phyloP scores from a whole-genome alignment of 176 grass and related monocot species.

The Tillandsia leiboldiana region DNA sequence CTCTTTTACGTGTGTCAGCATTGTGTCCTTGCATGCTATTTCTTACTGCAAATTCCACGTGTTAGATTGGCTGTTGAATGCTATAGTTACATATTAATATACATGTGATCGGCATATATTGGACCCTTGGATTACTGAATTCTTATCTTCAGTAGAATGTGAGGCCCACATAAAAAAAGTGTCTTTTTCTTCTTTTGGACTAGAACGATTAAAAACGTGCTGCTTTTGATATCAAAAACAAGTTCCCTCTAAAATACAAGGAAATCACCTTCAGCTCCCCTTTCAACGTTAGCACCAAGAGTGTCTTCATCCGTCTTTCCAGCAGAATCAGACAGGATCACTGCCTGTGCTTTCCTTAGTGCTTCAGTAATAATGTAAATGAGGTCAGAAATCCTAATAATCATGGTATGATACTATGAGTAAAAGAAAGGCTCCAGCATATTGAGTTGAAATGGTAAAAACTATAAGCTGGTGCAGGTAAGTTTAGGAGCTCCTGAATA shows the following conservation, averaged over 20 bases:
- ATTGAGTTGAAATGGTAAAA: neutral
- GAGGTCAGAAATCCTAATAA: constrained; percentile 10
- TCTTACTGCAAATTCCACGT: constrained; percentile 6
- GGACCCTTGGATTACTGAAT: too few species aligned
- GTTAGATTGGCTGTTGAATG: neutral
- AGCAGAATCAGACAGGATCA: constrained; percentile 13
- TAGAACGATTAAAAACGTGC: too few species aligned
- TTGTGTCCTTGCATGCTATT: constrained; percentile 12
- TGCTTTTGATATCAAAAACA: neutral
- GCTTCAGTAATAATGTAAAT: constrained; percentile 26
- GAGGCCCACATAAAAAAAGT: too few species aligned
- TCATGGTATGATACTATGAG: neutral
- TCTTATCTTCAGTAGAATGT: too few species aligned
- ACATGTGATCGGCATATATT: neutral
- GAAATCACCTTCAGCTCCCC: constrained; percentile 24
- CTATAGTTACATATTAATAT: neutral
- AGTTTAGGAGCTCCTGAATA: too few species aligned
- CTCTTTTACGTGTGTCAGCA: constrained; percentile 17
- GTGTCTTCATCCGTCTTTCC: constrained; percentile 9
- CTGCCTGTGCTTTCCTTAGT: constrained; percentile 38
- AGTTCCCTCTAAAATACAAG: neutral
- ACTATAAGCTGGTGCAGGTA: too few species aligned
- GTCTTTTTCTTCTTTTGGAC: too few species aligned
- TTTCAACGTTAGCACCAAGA: constrained; percentile 1
- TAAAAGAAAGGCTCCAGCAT: neutral